Conservation (phyloP, 805 yeast species). For the Ogataea ganodermae region DNA sequence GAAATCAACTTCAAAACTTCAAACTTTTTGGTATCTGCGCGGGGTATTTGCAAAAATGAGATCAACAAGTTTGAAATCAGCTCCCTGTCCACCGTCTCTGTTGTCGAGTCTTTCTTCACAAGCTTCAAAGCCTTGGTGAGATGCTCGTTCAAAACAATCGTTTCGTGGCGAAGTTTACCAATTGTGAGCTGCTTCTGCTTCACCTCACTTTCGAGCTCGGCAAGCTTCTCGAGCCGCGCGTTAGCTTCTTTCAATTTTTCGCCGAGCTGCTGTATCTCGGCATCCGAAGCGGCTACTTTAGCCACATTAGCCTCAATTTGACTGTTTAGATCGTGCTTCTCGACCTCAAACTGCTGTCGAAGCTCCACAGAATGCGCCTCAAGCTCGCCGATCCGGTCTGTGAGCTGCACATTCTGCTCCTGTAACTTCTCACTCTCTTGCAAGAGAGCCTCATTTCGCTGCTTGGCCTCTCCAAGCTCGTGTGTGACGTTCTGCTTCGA, state of each 20-base stretch:
- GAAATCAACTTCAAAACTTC: conserved; percentile 87
- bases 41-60: conserved; percentile 81
- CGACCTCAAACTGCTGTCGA: conserved; percentile 25
- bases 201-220: conserved; percentile 52
- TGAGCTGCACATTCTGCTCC: conserved; percentile 27
- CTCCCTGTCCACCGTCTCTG: conserved; percentile 83
- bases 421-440: conserved; percentile 32
- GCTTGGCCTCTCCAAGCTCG: conserved; percentile 40
- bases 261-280: conserved; percentile 14
- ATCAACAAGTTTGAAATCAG: conserved; percentile 82
- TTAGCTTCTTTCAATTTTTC: conserved; percentile 18
- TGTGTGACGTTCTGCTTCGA: conserved; percentile 48
- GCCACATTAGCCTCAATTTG: conserved; percentile 25
- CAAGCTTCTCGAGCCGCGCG: conserved; percentile 26
- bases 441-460: conserved; percentile 23
- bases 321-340: conserved; percentile 25
- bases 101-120: conserved; percentile 74
- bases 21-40: conserved; percentile 93
- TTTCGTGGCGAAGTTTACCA: conserved; percentile 93
- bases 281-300: conserved; percentile 26
- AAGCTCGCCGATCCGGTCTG: conserved; percentile 22
- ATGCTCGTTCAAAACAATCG: conserved; percentile 90
- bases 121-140: conserved; percentile 87
- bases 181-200: conserved; percentile 75
- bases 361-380: conserved; percentile 11